Percentiles rank a stretch among this genome's conserved stretches.
Evolutionary conservation across 805 yeast species (phyloP).

Genomic region (Spathaspora boniae): DNA sequence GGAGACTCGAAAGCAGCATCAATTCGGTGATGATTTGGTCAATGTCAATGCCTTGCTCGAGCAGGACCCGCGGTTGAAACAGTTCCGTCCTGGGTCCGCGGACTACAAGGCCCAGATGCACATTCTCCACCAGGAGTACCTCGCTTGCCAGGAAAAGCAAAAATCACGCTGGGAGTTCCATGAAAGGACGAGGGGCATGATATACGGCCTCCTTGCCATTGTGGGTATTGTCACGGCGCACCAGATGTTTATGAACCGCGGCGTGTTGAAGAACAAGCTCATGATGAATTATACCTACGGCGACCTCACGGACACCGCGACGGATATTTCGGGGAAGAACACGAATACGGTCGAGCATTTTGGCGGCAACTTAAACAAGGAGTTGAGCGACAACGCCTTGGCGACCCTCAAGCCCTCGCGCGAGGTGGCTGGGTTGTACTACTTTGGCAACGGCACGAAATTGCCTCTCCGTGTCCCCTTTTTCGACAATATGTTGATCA

Average conservation of each 20-base stretch:
- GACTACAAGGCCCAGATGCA: conserved; percentile 34
- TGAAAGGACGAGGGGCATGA: conserved; percentile 44
- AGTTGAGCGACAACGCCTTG: conserved; percentile 19
- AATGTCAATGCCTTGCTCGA: conserved; percentile 23
- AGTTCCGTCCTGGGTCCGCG: conserved; percentile 27
- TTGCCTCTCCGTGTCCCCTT: conserved; percentile 58
- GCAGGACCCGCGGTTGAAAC: conserved; percentile 28
- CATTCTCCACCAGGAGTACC: conserved; percentile 24
- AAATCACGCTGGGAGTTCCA: conserved; percentile 33
- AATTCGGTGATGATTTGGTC: conserved; percentile 11
- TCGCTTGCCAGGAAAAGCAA: conserved; percentile 23
- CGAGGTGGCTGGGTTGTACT: conserved; percentile 30
- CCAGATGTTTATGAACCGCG: conserved; percentile 42
- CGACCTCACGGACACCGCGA: conserved; percentile 37
- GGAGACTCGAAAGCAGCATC: conserved; percentile 5
- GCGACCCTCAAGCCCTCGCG: conserved; percentile 19
- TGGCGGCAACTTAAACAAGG: conserved; percentile 22
- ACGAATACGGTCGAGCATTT: conserved; percentile 22
- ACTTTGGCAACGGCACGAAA: conserved; percentile 27
- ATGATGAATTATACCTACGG: conserved; percentile 27
- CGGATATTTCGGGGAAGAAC: conserved; percentile 27
- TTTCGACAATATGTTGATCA: conserved; percentile 60
- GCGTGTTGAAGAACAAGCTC: conserved; percentile 31
- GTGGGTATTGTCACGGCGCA: conserved; percentile 38
- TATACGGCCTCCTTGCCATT: conserved; percentile 39